Percentiles rank a stretch among this genome's conserved stretches.
phyloP scores from a whole-genome alignment of 1,284 basidiomycete genomes.

The Tranzscheliella williamsii region DNA sequence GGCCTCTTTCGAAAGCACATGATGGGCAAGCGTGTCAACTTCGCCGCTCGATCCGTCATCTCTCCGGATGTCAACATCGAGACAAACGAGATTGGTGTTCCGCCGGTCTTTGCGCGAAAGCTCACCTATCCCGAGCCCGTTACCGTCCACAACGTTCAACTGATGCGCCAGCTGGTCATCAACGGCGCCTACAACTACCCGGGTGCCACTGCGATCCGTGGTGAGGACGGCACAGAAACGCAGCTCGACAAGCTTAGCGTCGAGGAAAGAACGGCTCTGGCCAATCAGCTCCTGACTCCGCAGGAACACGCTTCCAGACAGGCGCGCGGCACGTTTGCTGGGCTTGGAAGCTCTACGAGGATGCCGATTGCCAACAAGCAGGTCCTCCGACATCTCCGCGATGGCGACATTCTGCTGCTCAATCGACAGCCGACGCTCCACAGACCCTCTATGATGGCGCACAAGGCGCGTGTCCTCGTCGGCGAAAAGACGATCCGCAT shows the following conservation, averaged over 20 bases:
- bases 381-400: conserved; percentile 90
- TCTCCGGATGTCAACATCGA: conserved; percentile 99
- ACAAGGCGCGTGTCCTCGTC: conserved; percentile 85
- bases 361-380: conserved; percentile 80
- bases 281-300: conserved; percentile 94
- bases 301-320: conserved; percentile 69
- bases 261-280: conserved; percentile 87
- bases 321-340: conserved; percentile 56
- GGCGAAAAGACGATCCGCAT: conserved; percentile 99
- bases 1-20: conserved; percentile 98
- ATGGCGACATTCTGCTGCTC: conserved; percentile 93
- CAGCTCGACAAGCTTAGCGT: conserved; percentile 73
- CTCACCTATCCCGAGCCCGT: conserved; percentile 98
- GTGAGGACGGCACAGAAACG: conserved; percentile 75
- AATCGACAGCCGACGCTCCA: conserved; percentile 98
- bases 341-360: conserved; percentile 52
- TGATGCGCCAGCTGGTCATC: conserved; percentile 87
- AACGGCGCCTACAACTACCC: conserved; percentile 87
- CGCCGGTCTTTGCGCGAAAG: conserved; percentile 95
- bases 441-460: conserved; percentile 99
- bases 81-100: conserved; percentile 97
- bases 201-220: conserved; percentile 91
- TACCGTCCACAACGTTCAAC: conserved; percentile 84
- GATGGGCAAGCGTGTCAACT: conserved; percentile 99
- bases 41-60: conserved; percentile 97